Evolutionary conservation across 1,284 basidiomycete genomes (phyloP).

Genomic region (Sutorius eximius): DNA sequence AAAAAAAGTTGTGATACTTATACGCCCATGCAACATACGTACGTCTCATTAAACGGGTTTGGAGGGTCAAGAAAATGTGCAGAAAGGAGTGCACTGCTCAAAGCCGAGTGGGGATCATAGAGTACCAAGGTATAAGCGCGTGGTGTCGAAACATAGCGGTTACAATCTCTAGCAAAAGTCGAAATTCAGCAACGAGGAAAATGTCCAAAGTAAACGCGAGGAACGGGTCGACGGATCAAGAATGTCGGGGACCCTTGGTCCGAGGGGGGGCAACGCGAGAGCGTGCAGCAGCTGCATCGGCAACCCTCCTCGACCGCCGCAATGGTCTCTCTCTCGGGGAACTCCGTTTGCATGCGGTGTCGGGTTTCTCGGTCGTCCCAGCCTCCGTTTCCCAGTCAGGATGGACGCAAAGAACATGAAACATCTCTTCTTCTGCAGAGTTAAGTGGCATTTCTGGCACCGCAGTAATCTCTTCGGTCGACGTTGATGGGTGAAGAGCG

Average conservation of each 20-base stretch:
- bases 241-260: constrained; percentile 29
- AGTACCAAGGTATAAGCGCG: constrained; percentile 29
- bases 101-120: constrained; percentile 34
- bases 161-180: constrained; percentile 33
- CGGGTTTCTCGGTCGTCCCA: constrained; percentile 4
- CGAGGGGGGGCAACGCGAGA: constrained; percentile 36
- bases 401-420: constrained; percentile 57
- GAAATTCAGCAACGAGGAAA: constrained; percentile 5
- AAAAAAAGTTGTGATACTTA: constrained; percentile 10
- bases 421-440: constrained; percentile 69
- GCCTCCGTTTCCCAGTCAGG: constrained; percentile 55
- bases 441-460: constrained; percentile 52
- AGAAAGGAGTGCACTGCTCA: constrained; percentile 19
- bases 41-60: constrained; percentile 21
- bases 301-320: constrained; percentile 67
- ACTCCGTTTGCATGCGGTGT: background rate
- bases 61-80: constrained; percentile 14
- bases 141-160: constrained; percentile 23
- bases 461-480: constrained; percentile 9
- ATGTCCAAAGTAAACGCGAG: background rate
- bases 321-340: constrained; percentile 34
- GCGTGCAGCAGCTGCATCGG: constrained; percentile 52
- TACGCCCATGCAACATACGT: constrained; percentile 17
- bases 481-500: constrained; percentile 23
- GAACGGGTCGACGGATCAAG: constrained; percentile 19